These are phyloP conservation scores for Leishmania martiniquensis DNA, from an alignment of 208 protist species.

Conservation along the genomic window DNA sequence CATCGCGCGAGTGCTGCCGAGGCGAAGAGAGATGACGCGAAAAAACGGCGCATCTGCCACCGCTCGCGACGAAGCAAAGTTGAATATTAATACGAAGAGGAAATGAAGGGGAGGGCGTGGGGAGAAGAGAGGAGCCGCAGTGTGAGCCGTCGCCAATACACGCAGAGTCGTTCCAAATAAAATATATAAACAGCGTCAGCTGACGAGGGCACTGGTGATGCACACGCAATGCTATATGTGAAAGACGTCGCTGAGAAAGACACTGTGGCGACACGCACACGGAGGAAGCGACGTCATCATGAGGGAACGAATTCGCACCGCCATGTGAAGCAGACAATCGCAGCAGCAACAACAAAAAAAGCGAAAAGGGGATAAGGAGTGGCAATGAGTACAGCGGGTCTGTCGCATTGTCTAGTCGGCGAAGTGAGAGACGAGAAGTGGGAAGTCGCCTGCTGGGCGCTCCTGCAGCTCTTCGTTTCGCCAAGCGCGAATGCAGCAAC, in stretches of 20 bases:
- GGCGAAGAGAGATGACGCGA: conserved; percentile 13
- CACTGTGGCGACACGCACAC: background rate
- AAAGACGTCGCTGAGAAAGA: background rate
- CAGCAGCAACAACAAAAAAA: background rate
- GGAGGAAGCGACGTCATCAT: background rate
- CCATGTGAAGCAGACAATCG: background rate
- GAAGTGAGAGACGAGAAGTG: background rate
- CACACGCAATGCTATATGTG: background rate
- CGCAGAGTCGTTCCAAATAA: background rate
- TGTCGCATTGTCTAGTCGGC: background rate
- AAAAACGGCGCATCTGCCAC: conserved; percentile 24
- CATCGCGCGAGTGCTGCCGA: conserved; percentile 31
- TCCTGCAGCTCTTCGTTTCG: background rate
- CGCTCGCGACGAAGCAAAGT: background rate
- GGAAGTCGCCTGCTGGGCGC: background rate
- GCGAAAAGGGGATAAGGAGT: background rate
- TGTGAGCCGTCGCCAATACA: background rate
- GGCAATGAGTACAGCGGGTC: background rate
- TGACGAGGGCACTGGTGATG: background rate
- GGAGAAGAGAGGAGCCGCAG: background rate
- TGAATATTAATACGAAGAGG: background rate
- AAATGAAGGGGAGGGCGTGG: background rate
- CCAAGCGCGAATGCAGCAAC: background rate
- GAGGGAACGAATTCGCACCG: background rate
- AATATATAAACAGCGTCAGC: background rate